Percentiles rank a stretch among this genome's conserved stretches.
These are phyloP conservation scores for Cystobasidium pallidum DNA, from an alignment of 1,284 basidiomycete genomes.

Conservation along the genomic window DNA sequence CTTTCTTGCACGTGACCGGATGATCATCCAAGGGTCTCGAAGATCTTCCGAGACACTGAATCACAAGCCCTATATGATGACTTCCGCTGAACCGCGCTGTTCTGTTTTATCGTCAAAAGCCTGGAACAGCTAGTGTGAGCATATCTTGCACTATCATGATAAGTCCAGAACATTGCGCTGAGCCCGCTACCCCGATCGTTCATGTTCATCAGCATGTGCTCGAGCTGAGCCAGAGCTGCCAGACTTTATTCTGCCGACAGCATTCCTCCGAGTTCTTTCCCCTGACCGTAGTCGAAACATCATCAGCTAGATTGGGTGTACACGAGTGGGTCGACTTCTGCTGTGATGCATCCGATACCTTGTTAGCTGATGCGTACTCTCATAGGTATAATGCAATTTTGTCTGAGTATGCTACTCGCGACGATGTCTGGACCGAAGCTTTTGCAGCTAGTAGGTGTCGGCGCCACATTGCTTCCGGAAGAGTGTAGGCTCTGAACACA, in stretches of 20 bases:
- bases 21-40: background rate
- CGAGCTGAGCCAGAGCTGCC: slow-evolving; percentile 1
- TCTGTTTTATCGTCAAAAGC: slow-evolving; percentile 9
- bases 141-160: too few species aligned
- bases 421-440: slow-evolving; percentile 29
- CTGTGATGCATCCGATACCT: too few species aligned
- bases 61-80: too few species aligned
- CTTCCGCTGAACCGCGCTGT: background rate
- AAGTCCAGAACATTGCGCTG: too few species aligned
- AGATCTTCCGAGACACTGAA: background rate
- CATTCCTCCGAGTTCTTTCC: slow-evolving; percentile 26
- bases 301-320: slow-evolving; percentile 1
- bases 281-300: slow-evolving; percentile 18
- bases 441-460: slow-evolving; percentile 22
- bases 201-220: background rate
- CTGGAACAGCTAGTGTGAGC: slow-evolving; percentile 32
- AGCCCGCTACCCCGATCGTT: too few species aligned
- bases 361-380: background rate
- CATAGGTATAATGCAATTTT: background rate
- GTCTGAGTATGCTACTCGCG: slow-evolving; percentile 16
- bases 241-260: slow-evolving; percentile 13
- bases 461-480: background rate
- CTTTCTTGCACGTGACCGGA: background rate
- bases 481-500: slow-evolving; percentile 10
- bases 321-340: slow-evolving; percentile 2